Conservation (phyloP, 805 yeast species). For the Zygotorulaspora sp. region DNA sequence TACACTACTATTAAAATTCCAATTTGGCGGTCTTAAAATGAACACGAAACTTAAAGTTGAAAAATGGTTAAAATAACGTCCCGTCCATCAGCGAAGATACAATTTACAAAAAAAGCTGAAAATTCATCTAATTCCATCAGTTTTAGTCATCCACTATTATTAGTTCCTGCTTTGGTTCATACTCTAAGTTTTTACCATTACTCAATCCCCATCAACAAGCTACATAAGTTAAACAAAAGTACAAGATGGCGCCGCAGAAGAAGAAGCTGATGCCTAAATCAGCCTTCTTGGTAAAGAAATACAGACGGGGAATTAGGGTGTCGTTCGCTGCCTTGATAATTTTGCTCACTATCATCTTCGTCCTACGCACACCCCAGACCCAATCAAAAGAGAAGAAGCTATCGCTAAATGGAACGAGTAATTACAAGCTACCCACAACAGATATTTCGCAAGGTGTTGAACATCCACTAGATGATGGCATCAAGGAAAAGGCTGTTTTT, state of each 20-base stretch:
- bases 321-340: slow-evolving; percentile 25
- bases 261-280: slow-evolving; percentile 34
- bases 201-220: too few relatives aligned
- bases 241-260: slow-evolving; percentile 18
- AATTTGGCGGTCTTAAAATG: too few relatives aligned
- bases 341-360: slow-evolving; percentile 19
- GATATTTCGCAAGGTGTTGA: slow-evolving; percentile 30
- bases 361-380: slow-evolving; percentile 9
- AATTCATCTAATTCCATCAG: too few relatives aligned
- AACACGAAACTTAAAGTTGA: too few relatives aligned
- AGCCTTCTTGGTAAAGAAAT: slow-evolving; percentile 28
- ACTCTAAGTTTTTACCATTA: too few relatives aligned
- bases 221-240: too few relatives aligned
- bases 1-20: too few relatives aligned
- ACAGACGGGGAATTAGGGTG: slow-evolving; percentile 26
- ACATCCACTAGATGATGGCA: slow-evolving; percentile 33
- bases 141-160: too few relatives aligned
- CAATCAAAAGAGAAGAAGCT: slow-evolving; percentile 2
- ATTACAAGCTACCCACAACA: slow-evolving; percentile 28
- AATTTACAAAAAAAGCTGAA: too few relatives aligned
- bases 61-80: too few relatives aligned
- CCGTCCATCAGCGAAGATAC: too few relatives aligned
- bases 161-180: too few relatives aligned
- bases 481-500: slow-evolving; percentile 57
- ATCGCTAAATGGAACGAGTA: slow-evolving; percentile 1